Base-by-base conservation (phyloP, 495 filamentous ascomycete genomes). In the Xylaria sp. region DNA sequence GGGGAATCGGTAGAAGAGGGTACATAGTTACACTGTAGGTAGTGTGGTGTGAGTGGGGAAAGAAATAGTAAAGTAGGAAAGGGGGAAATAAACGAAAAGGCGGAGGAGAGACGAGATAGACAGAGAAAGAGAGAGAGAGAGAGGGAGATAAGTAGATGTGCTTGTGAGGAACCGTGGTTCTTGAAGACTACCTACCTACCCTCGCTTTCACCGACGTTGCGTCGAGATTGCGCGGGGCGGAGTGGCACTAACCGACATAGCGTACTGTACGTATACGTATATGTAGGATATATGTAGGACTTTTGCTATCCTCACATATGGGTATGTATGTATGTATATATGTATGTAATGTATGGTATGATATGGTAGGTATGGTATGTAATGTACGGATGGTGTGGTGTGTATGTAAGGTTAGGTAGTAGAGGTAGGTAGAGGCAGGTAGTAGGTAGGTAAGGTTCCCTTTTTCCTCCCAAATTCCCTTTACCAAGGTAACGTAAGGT, bases 191-290 rank as follows among this genome's bases (percentile, higher is more conserved):
- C 44, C 19, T 19, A 46, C 12, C 35, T 37, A 37, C 4, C 8
- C 11, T 15, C 14, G 26, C 21, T 17, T n/a, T n/a, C 2, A 3
- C 61, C 61, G 41, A 48, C 41, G 61, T 64, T 64, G 41, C 61
- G 41, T 64, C 61, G 61, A 44, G 14, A 64, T 62, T 62, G 61
- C 61, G 48, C 41, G 61, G 24, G 2, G 3, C 5, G 21, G 12
- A 12, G 0, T 26, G 4, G 12, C 4, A 53, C 53, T 35, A 14
- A 58, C 1, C 17, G n/a, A 29, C 50, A 37, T 21, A 14, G 15
- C 50, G 0, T 2, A 21, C 26, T 35, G 31, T 64, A n/a, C n/a
- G n/a, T n/a, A n/a, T n/a, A n/a, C n/a, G n/a, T n/a, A n/a, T n/a
- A n/a, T n/a, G n/a, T n/a, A n/a, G n/a, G n/a, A n/a, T n/a, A n/a